Evolutionary conservation across 805 yeast species (phyloP), one percentile per base, ranked within the genome.

Genomic region (Suhomyces tanzawaensis): DNA sequence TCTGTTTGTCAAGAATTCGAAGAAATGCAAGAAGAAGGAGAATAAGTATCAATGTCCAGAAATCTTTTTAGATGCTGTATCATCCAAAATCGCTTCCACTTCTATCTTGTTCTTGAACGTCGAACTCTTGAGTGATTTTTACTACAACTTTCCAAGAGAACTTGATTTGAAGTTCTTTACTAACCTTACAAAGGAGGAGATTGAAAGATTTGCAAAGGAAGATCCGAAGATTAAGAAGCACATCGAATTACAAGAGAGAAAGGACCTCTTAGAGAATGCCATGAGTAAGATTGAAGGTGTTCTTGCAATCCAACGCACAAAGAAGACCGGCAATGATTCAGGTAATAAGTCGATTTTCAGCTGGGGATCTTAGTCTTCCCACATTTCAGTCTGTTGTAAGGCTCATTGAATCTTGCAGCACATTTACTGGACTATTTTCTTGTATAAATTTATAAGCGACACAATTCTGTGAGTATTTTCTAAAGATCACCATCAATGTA

Each of bases 21-120:
- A 81, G 35, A 77, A 77, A 49, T 93, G 99, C 69, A 79, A 78
- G 49, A 69, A 74, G 45, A 85, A 85, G 51, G 88, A 81, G 30
- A 85, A 83, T 59, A 89, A 85, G 59, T 88, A 82, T 57, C 83
- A 81, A 49, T 93, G 99, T 56, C 99, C 99, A 0, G 99, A 93
- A 59, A 76, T 90, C 5, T 95, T 90, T 49, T 69, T 93, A 57
- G 95, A 88, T 55, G 95, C 88, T 2, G 96, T 93, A 3, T 83
- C 93, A 36, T 90, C 88, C 45, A 93, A 93, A 60, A 67, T 93
- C 17, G 87, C 97, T 0, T 84, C 91, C 9, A 93, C 99, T 0
- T 93, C 99, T 0, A 93, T 93, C 3, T 63, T 93, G 44, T 93
- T 93, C 53, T 66, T 93, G 57, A 93, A 93, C 56, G 98, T 95